Evolutionary conservation across 768 basidiomycete genomes (phyloP).

Genomic region (Macrolepiota fuliginosa): DNA sequence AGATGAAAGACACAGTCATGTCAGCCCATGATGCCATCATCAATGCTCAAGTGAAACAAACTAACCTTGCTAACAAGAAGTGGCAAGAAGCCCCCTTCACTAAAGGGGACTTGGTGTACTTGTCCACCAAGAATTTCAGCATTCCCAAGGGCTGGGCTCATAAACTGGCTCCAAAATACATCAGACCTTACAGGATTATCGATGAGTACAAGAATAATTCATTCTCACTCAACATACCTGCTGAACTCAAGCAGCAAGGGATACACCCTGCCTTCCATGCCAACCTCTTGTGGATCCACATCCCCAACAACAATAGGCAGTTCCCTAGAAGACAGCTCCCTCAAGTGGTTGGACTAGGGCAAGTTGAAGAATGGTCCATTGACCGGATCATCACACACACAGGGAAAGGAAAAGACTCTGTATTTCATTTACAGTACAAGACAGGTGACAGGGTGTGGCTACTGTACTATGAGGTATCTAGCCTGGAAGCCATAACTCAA

Average conservation of each 20-base stretch:
- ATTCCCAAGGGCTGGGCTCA: conserved; percentile 19
- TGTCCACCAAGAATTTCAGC: conserved; percentile 30
- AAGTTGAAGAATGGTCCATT: conserved; percentile 21
- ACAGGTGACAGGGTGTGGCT: conserved; percentile 34
- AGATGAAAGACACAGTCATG: conserved; percentile 18
- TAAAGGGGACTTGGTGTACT: conserved; percentile 28
- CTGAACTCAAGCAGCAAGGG: conserved; percentile 19
- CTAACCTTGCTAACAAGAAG: conserved; percentile 25
- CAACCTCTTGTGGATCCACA: conserved; percentile 26
- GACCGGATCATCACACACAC: conserved; percentile 23
- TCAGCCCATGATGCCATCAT: conserved; percentile 38
- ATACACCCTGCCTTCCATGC: conserved; percentile 29
- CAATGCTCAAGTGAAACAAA: conserved; percentile 25
- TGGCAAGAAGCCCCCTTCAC: conserved; percentile 16
- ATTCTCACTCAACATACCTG: conserved; percentile 15
- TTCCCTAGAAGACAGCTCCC: conserved; percentile 24
- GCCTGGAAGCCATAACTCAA: neutral
- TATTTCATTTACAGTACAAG: conserved; percentile 32
- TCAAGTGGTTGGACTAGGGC: conserved; percentile 14
- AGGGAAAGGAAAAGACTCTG: conserved; percentile 20
- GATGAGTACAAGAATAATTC: conserved; percentile 19
- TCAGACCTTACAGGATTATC: conserved; percentile 20
- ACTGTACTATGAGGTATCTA: conserved; percentile 20
- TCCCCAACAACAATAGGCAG: conserved; percentile 30
- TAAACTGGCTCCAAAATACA: conserved; percentile 23